Base-by-base conservation (phyloP, 306 rosid genomes). In the Sindora glabra region DNA sequence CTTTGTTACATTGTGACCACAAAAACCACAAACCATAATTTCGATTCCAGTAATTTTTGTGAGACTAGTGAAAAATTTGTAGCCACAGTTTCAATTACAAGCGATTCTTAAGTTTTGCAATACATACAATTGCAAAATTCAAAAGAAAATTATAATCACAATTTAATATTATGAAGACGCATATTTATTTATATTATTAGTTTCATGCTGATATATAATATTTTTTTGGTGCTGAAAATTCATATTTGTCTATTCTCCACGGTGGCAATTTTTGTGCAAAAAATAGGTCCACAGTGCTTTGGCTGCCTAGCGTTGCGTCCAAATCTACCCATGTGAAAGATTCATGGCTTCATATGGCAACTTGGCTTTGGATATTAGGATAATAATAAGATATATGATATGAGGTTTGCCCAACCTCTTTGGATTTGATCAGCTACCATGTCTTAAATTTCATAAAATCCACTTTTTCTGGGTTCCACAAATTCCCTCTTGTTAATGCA, bases 321-420 rank as follows among this genome's bases (percentile, higher is more conserved):
- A 64, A 39, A 64, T 39, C 38, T 24, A 23, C 56, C 71, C 79
- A 52, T 60, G 69, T 60, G 64, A 68, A 59, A 26, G 18, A 52
- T 25, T 27, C 32, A 41, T 26, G 58, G 17, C 45, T 48, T 57
- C 67, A 42, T 40, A 58, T 65, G 45, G 60, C 60, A 67, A 60
- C 55, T 55, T 61, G 74, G 59, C 62, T 52, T 50, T 26, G 36
- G 68, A 57, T 58, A 41, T 50, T 16, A 48, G 10, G 57, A 25
- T 39, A 38, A 57, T 64, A 38, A 57, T 64, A 39, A 33, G n/a
- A n/a, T 36, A 48, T 13, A 50, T 58, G 34, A 38, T 45, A 34
- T 65, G 10, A 16, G 51, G 15, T 36, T 25, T 22, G 42, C 47
- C 64, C 59, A 6, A 71, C 10, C n/a, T 41, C 23, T 22, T 38